These are phyloP conservation scores for Lizonia empirigonia DNA, from an alignment of 2,329 filamentous ascomycete species.

Conservation along the genomic window DNA sequence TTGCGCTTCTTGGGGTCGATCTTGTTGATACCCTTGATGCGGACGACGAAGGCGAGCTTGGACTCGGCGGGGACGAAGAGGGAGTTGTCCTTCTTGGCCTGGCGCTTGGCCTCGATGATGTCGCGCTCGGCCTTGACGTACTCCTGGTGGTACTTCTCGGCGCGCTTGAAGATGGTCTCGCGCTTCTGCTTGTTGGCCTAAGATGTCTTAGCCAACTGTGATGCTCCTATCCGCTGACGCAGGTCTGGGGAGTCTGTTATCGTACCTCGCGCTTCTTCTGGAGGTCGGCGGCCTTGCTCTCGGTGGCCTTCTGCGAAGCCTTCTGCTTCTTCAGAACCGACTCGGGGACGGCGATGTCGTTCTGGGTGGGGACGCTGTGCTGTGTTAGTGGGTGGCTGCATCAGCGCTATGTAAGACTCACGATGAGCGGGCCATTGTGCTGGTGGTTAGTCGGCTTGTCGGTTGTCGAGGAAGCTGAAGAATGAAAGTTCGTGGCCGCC, in stretches of 20 bases:
- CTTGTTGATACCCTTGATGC: constrained; percentile 99
- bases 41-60: constrained; percentile 97
- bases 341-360: constrained; percentile 97
- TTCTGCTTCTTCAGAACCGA: constrained; percentile 99
- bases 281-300: constrained; percentile 77
- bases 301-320: constrained; percentile 98
- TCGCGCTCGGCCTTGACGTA: constrained; percentile 96
- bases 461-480: constrained; percentile 36
- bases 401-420: constrained; percentile 22
- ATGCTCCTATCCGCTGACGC: constrained; percentile 45
- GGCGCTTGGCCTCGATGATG: constrained; percentile 91
- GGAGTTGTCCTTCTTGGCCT: constrained; percentile 88
- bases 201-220: constrained; percentile 50
- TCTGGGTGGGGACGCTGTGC: constrained; percentile 80
- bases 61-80: constrained; percentile 95
- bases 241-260: constrained; percentile 53
- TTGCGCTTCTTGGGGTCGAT: constrained; percentile 99
- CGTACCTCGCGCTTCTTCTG: constrained; percentile 97
- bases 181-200: constrained; percentile 99
- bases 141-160: constrained; percentile 99
- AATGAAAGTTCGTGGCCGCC: constrained; percentile 16
- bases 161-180: constrained; percentile 98
- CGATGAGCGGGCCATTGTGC: constrained; percentile 47
- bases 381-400: neutral
- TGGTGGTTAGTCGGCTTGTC: constrained; percentile 44